A percentile compares a stretch with the other conserved stretches of the same genome.
These are phyloP conservation scores for Penicillium sp. DNA, from an alignment of 2,329 filamentous ascomycete species.

Conservation along the genomic window DNA sequence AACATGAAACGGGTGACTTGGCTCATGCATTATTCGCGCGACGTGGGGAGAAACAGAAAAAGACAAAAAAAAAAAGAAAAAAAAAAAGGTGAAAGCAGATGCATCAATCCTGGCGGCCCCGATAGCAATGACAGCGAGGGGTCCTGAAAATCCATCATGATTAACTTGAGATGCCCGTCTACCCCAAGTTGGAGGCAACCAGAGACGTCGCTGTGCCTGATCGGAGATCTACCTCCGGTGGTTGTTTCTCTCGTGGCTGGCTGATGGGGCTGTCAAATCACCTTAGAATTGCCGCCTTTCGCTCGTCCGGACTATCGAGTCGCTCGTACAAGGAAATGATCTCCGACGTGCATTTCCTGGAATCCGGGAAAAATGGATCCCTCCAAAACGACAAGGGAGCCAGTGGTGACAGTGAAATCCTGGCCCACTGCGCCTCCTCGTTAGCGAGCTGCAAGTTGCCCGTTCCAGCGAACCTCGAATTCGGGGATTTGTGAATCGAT, in stretches of 20 bases:
- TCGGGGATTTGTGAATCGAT: too few species aligned
- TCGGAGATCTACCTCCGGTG: not conserved
- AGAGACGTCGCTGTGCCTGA: constrained; percentile 2
- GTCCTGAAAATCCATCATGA: too few species aligned
- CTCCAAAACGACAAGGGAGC: constrained; percentile 13
- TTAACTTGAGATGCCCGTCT: too few species aligned
- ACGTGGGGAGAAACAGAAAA: too few species aligned
- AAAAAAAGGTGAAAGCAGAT: not conserved
- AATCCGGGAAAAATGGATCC: constrained; percentile 19
- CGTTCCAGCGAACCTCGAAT: constrained; percentile 12
- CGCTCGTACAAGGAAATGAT: constrained; percentile 13
- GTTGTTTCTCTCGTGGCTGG: constrained; percentile 10
- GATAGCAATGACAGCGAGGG: not conserved
- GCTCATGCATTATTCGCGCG: constrained; percentile 5
- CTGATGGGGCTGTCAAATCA: constrained; percentile 9
- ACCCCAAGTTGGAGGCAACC: too few species aligned
- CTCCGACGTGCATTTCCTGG: constrained; percentile 28
- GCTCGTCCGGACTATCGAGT: not conserved
- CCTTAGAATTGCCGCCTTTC: not conserved
- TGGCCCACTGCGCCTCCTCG: constrained; percentile 12
- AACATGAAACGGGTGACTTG: too few species aligned
- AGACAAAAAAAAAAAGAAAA: too few species aligned
- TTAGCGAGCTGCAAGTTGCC: constrained; percentile 18
- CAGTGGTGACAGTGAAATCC: constrained; percentile 2
- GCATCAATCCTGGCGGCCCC: not conserved